Evolutionary conservation across 2,329 filamentous ascomycete genomes (phyloP), one percentile per base, ranked within the genome.

Genomic region (Raffaelea arxii): DNA sequence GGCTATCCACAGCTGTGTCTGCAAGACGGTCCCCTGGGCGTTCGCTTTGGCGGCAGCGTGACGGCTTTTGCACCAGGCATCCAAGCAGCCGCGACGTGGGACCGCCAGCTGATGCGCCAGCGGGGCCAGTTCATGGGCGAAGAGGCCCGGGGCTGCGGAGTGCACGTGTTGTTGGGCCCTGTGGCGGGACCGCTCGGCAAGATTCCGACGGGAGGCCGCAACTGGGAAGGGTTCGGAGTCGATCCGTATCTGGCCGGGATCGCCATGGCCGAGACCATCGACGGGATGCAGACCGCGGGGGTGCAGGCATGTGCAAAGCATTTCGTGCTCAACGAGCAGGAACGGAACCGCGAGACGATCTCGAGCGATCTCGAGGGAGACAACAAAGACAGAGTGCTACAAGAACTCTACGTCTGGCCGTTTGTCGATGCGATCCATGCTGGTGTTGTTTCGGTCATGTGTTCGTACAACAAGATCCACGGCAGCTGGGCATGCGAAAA

Each of bases 71-170:
- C 84, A 1, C 78, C 83, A 2, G 85, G 83, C 43, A 69, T 86
- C 50, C 86, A 81, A 46, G 74, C 81, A 10, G 86, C 82, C 7
- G 82, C 84, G 0, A 85, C 84, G 2, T 91, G 82, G 76, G 81
- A 85, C 57, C 75, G 77, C 43, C 64, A 72, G 21, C 68, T 89
- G 35, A 78, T 84, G 44, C 81, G 82, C 55, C 67, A 70, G 32
- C 75, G 84, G 39, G 86, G 83, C 24, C 65, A 75, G 49, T 80
- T 81, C 41, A 83, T 91, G 74, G 86, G 84, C 5, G 65, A 70
- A 30, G 86, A 91, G 59, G 82, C 86, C 58, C 72, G 71, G 47
- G 79, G 67, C 44, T 90, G 90, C 62, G 86, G 86, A 46, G 72
- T 86, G 25, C 82, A 90, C 58, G 72, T 88, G 14, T 78, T 81